Percentiles rank a stretch among this genome's conserved stretches.
Conservation (phyloP, 345 rosid genomes). For the Hirschfeldia incana region DNA sequence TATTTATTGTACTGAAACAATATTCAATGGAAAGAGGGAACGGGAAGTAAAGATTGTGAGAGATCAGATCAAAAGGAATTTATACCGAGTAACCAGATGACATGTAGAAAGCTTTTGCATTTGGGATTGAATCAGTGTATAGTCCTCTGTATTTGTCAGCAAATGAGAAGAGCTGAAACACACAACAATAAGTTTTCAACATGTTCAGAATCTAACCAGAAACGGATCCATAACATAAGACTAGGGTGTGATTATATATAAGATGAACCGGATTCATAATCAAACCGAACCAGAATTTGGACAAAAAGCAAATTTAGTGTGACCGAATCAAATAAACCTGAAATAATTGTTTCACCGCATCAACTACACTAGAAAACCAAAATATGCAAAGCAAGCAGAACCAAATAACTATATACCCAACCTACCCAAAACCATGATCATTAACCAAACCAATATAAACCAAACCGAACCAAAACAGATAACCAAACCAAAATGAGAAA, state of each 20-base stretch:
- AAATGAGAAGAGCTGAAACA: conserved; percentile 59
- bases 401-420: neutral
- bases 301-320: neutral
- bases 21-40: neutral
- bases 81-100: conserved; percentile 58
- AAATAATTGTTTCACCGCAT: neutral
- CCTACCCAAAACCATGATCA: neutral
- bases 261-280: neutral
- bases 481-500: neutral
- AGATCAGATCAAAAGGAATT: neutral
- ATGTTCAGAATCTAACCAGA: conserved; percentile 11
- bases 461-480: neutral
- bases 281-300: neutral
- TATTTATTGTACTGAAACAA: neutral
- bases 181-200: conserved; percentile 5
- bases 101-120: conserved; percentile 56
- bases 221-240: neutral
- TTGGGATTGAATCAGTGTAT: conserved; percentile 57
- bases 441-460: neutral
- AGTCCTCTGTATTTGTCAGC: conserved; percentile 63
- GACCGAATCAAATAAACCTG: neutral
- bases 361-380: neutral
- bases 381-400: neutral
- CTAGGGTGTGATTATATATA: neutral
- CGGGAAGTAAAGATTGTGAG: neutral